phyloP scores from a whole-genome alignment of 1,284 basidiomycete genomes.

The Cystobasidium pallidum region DNA sequence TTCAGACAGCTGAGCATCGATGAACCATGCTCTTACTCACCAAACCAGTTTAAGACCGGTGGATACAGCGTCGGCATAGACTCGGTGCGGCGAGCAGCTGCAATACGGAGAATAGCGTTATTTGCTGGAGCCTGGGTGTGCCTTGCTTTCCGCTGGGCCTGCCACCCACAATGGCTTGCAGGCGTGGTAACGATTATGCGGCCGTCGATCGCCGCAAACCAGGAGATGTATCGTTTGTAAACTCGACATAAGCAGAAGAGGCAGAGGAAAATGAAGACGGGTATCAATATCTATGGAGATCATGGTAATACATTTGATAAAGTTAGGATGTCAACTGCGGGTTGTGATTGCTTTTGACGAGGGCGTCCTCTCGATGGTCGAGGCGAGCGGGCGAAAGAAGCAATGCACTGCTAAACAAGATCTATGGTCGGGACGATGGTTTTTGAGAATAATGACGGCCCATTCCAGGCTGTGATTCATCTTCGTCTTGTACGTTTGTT shows the following conservation, averaged over 20 bases:
- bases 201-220: neutral
- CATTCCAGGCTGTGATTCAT: neutral
- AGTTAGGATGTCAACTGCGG: too few species aligned
- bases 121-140: neutral
- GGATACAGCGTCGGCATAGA: neutral
- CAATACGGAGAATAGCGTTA: neutral
- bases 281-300: too few species aligned
- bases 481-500: slow-evolving; percentile 7
- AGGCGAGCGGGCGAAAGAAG: neutral
- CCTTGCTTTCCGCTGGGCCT: neutral
- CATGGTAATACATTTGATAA: too few species aligned
- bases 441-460: neutral
- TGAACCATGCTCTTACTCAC: too few species aligned
- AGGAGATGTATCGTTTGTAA: neutral
- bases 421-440: neutral
- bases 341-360: neutral
- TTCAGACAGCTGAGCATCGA: too few species aligned
- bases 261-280: too few species aligned
- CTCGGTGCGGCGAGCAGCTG: neutral
- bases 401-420: neutral
- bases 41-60: too few species aligned
- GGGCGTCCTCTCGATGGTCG: neutral
- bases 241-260: too few species aligned
- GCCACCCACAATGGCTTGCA: too few species aligned
- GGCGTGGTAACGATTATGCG: too few species aligned